A percentile compares a stretch with the other conserved stretches of the same genome.
These are phyloP conservation scores for Alternaria angustiovoidea DNA, from an alignment of 2,329 filamentous ascomycete genomes.

Conservation along the genomic window DNA sequence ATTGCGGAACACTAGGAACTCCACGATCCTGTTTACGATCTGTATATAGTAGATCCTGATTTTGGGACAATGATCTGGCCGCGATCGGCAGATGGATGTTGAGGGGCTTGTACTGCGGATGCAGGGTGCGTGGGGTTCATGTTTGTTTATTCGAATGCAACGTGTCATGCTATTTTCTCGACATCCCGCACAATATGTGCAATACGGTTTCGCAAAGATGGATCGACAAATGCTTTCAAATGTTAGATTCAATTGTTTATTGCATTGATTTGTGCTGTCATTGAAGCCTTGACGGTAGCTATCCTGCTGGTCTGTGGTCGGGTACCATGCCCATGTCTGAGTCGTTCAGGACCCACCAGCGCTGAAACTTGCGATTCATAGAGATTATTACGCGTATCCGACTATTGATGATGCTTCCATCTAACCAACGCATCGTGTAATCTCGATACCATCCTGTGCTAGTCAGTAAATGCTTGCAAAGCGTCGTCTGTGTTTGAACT, in stretches of 20 bases:
- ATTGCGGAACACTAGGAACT: slow-evolving; percentile 9
- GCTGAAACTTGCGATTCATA: not conserved
- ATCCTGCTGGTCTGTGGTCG: not conserved
- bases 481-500: slow-evolving; percentile 40
- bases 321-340: slow-evolving; percentile 1
- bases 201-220: not conserved
- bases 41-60: slow-evolving; percentile 5
- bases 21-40: slow-evolving; percentile 4
- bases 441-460: slow-evolving; percentile 70
- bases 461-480: slow-evolving; percentile 6
- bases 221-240: not conserved
- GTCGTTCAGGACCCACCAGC: not conserved
- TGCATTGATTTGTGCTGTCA: slow-evolving; percentile 1
- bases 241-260: slow-evolving; percentile 1
- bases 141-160: slow-evolving; percentile 6
- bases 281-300: not conserved
- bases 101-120: slow-evolving; percentile 4
- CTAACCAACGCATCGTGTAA: slow-evolving; percentile 62
- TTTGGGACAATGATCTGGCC: slow-evolving; percentile 5
- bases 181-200: slow-evolving; percentile 1
- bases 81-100: slow-evolving; percentile 11
- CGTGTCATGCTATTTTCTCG: slow-evolving; percentile 1
- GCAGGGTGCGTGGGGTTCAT: slow-evolving; percentile 6
- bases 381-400: not conserved
- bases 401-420: slow-evolving; percentile 5